phyloP scores from a whole-genome alignment of 257 asterid species.

The Solanum stenotomum region DNA sequence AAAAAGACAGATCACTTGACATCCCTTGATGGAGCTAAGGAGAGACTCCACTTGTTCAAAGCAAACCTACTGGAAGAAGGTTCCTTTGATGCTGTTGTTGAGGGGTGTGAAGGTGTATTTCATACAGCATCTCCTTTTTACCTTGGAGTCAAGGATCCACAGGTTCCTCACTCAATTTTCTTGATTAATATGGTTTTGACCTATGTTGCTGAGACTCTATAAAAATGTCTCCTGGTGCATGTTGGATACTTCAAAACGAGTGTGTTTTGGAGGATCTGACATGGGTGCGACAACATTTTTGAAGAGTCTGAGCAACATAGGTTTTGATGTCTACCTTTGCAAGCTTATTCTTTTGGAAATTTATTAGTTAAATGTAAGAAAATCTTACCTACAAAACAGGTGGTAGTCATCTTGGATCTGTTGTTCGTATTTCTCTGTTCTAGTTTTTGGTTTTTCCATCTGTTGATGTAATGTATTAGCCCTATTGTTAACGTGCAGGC shows the following conservation, averaged over 20 bases:
- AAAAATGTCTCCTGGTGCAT: too few relatives aligned
- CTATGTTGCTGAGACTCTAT: background rate
- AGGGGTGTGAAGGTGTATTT: constrained; percentile 81
- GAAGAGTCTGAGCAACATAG: background rate
- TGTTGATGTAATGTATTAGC: background rate
- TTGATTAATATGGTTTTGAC: background rate
- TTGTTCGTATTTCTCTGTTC: background rate
- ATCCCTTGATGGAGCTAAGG: constrained; percentile 83
- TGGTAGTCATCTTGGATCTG: background rate
- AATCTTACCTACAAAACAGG: background rate
- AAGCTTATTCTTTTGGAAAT: background rate
- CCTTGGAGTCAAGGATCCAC: constrained; percentile 45
- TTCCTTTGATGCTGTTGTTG: constrained; percentile 65
- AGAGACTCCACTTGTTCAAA: constrained; percentile 66
- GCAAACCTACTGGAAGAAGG: constrained; percentile 76
- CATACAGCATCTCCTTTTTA: constrained; percentile 86
- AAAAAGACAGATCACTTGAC: constrained; percentile 59
- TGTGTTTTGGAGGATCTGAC: background rate
- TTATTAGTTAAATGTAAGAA: background rate
- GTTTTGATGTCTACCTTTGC: background rate
- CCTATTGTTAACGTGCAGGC: constrained; percentile 18
- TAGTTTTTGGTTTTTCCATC: background rate
- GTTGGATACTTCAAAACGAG: background rate
- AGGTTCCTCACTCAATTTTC: constrained; percentile 26
- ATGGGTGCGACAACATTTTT: background rate